A percentile compares a stretch with the other conserved stretches of the same genome.
Conservation (phyloP, 352 stramenopile species). For the Pythium pectinolyticum region DNA sequence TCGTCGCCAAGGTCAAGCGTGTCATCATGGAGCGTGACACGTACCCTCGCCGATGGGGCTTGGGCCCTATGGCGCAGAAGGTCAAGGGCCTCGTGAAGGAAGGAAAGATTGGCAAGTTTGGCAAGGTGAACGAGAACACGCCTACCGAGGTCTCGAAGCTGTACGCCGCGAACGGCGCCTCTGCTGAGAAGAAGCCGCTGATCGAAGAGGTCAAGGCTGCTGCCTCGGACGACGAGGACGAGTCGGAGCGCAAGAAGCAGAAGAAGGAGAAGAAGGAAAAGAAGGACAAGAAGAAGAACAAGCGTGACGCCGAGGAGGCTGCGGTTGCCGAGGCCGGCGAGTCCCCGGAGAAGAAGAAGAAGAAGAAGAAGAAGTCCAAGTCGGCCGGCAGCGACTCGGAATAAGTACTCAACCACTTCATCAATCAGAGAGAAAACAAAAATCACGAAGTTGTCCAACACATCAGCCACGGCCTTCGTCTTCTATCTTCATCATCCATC, state of each 20-base stretch:
- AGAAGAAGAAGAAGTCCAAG: conserved; percentile 90
- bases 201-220: conserved; percentile 56
- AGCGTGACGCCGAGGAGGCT: conserved; percentile 60
- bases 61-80: conserved; percentile 98
- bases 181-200: conserved; percentile 45
- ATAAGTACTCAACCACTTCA: conserved; percentile 33
- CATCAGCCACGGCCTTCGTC: too few relatives aligned
- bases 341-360: conserved; percentile 85
- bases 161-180: conserved; percentile 53
- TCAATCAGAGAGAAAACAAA: not conserved
- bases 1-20: conserved; percentile 99
- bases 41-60: conserved; percentile 98
- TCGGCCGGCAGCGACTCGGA: conserved; percentile 69
- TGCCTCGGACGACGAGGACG: conserved; percentile 36
- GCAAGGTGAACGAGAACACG: conserved; percentile 89
- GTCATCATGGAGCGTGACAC: conserved; percentile 99
- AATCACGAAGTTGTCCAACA: conserved; percentile 13
- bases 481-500: conserved; percentile 2
- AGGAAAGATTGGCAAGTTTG: conserved; percentile 89
- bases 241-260: conserved; percentile 50
- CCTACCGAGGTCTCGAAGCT: conserved; percentile 72
- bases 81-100: conserved; percentile 99
- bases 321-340: conserved; percentile 47
- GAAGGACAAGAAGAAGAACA: conserved; percentile 75
- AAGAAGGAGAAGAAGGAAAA: conserved; percentile 68